Evolutionary conservation across 148 eudicot species (phyloP).

Genomic region (Fagopyrum tataricum): DNA sequence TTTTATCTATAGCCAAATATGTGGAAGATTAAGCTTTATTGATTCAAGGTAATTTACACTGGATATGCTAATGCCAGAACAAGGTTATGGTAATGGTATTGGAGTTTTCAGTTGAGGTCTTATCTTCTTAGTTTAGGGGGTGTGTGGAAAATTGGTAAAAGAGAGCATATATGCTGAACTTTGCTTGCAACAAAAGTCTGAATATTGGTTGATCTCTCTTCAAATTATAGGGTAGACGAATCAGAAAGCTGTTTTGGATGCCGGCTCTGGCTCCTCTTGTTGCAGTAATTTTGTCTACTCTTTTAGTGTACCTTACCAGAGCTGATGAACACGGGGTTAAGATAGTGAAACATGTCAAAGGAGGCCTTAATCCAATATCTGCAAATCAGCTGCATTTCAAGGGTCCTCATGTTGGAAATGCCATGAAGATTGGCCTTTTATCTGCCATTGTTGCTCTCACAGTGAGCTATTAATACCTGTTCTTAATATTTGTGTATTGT

Average conservation of each 20-base stretch:
- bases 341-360: slow-evolving; percentile 59
- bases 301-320: slow-evolving; percentile 52
- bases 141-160: too few relatives aligned
- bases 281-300: slow-evolving; percentile 43
- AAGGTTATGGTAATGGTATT: too few relatives aligned
- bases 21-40: too few relatives aligned
- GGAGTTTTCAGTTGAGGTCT: too few relatives aligned
- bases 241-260: slow-evolving; percentile 52
- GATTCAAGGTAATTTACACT: too few relatives aligned
- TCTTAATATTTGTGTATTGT: neutral
- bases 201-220: too few relatives aligned
- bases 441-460: slow-evolving; percentile 43
- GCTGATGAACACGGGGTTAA: slow-evolving; percentile 58
- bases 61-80: too few relatives aligned
- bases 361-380: slow-evolving; percentile 60
- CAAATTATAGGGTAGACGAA: slow-evolving; percentile 32
- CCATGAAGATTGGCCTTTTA: slow-evolving; percentile 37
- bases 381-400: slow-evolving; percentile 35
- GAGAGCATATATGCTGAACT: too few relatives aligned
- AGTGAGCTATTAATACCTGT: slow-evolving; percentile 16
- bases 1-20: neutral
- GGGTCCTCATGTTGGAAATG: slow-evolving; percentile 34
- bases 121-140: too few relatives aligned
- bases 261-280: slow-evolving; percentile 55
- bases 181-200: too few relatives aligned